These are phyloP conservation scores for Hawksworthiomyces lignivorus DNA, from an alignment of 2,329 filamentous ascomycete species.

Conservation along the genomic window DNA sequence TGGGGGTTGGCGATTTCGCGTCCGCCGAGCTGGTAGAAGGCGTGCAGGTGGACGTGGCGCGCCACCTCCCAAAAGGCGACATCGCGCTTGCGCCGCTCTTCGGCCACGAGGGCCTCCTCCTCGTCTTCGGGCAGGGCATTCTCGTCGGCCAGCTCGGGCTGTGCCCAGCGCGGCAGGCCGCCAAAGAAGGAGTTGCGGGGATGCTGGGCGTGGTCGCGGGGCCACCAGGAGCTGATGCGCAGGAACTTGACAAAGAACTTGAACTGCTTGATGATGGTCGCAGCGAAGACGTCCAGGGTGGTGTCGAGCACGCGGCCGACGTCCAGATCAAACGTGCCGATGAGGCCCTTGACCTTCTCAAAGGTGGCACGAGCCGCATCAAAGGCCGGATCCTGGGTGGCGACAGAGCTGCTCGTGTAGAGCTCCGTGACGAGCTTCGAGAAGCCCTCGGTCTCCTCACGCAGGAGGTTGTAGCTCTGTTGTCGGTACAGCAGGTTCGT, in stretches of 20 bases:
- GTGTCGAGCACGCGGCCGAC: slow-evolving; percentile 92
- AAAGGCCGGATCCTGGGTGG: slow-evolving; percentile 53
- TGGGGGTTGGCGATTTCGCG: slow-evolving; percentile 56
- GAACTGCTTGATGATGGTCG: slow-evolving; percentile 84
- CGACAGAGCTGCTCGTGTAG: slow-evolving; percentile 71
- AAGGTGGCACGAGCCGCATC: slow-evolving; percentile 80
- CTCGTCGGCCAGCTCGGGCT: slow-evolving; percentile 61
- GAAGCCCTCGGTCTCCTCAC: slow-evolving; percentile 94
- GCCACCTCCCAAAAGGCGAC: slow-evolving; percentile 72
- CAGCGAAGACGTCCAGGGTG: slow-evolving; percentile 89
- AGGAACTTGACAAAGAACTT: slow-evolving; percentile 93
- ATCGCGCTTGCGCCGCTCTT: slow-evolving; percentile 59
- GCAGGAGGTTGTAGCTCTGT: slow-evolving; percentile 90
- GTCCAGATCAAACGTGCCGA: slow-evolving; percentile 94
- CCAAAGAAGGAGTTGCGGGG: slow-evolving; percentile 40
- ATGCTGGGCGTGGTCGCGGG: slow-evolving; percentile 48
- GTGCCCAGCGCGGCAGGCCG: slow-evolving; percentile 78
- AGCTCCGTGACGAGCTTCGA: slow-evolving; percentile 94
- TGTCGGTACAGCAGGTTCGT: slow-evolving; percentile 93
- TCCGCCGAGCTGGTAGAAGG: slow-evolving; percentile 84
- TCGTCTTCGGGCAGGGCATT: slow-evolving; percentile 48
- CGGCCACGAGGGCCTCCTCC: slow-evolving; percentile 52
- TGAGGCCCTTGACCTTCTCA: slow-evolving; percentile 85
- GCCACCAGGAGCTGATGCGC: slow-evolving; percentile 94
- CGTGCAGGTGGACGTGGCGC: slow-evolving; percentile 66